A percentile compares a stretch with the other conserved stretches of the same genome.
These are phyloP conservation scores for Canavalia ensiformis DNA, from an alignment of 306 rosid species.

Conservation along the genomic window DNA sequence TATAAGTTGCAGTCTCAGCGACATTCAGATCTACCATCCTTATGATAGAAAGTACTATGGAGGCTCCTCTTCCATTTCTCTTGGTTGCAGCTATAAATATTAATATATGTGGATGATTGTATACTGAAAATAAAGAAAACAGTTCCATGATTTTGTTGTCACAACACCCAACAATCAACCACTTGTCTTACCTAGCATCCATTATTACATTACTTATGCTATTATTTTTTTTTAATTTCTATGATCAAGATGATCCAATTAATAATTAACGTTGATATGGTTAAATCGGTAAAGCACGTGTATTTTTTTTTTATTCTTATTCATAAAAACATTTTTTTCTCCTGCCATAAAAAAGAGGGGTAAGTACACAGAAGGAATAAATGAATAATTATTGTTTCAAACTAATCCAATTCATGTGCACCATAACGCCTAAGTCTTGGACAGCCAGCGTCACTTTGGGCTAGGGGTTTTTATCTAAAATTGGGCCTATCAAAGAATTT, in stretches of 20 bases:
- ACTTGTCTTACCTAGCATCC: slow-evolving; percentile 29
- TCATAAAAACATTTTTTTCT: too few species aligned
- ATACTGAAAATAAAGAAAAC: slow-evolving; percentile 26
- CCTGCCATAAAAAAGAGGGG: too few species aligned
- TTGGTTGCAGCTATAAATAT: background rate
- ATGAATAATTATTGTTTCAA: too few species aligned
- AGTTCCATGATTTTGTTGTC: slow-evolving; percentile 47
- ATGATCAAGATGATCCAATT: background rate
- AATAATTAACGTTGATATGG: background rate
- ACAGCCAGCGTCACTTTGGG: too few species aligned
- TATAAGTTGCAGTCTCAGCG: background rate
- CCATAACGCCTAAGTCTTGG: too few species aligned
- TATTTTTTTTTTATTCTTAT: background rate
- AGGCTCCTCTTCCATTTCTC: background rate
- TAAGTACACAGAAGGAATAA: too few species aligned
- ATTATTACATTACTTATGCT: background rate
- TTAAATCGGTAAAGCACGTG: background rate
- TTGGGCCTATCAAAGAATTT: too few species aligned
- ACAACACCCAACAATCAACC: slow-evolving; percentile 52
- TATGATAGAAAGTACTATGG: background rate
- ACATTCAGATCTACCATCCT: background rate
- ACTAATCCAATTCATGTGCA: too few species aligned
- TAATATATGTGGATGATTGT: slow-evolving; percentile 19
- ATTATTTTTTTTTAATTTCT: background rate
- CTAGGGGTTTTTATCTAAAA: too few species aligned